phyloP scores from a whole-genome alignment of 345 rosid genomes.

The Diplotaxis tenuifolia region DNA sequence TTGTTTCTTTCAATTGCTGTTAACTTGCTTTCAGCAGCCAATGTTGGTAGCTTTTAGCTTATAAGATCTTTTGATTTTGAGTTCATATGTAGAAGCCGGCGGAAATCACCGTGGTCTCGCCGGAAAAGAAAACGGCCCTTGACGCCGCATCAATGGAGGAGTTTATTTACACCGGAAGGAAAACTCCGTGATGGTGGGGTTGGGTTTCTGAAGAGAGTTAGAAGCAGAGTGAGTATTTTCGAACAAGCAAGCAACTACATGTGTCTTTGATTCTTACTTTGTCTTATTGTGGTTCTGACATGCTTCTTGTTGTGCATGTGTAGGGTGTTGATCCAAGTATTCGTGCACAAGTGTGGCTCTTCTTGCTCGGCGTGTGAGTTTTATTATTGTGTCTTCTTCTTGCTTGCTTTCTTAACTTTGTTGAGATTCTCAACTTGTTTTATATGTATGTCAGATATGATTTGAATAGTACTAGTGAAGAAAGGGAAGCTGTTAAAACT shows the following conservation, averaged over 20 bases:
- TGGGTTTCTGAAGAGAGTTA: constrained; percentile 81
- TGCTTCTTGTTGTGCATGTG: constrained; percentile 23
- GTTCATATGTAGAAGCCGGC: constrained; percentile 48
- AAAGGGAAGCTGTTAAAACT: constrained; percentile 56
- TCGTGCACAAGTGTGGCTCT: constrained; percentile 93
- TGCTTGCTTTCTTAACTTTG: no score
- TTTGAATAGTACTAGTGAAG: constrained; percentile 75
- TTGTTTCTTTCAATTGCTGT: constrained; percentile 7
- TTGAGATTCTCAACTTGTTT: constrained; percentile 8
- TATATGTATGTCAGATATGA: constrained; percentile 56
- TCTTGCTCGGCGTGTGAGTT: constrained; percentile 97
- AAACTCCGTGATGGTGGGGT: constrained; percentile 78
- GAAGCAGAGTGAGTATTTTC: constrained; percentile 73
- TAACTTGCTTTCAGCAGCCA: no score
- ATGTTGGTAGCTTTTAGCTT: constrained; percentile 9
- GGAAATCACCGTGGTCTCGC: constrained; percentile 96
- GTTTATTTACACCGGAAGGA: constrained; percentile 73
- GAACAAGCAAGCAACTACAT: neutral
- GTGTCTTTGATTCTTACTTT: constrained; percentile 9
- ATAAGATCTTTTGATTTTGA: neutral
- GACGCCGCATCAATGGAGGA: constrained; percentile 78
- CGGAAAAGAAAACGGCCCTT: constrained; percentile 76
- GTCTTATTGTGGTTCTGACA: constrained; percentile 8
- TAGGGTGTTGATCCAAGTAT: constrained; percentile 94
- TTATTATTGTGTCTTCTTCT: neutral